Evolutionary conservation across 176 grass and related monocot species (phyloP), one percentile per base, ranked within the genome.

Genomic region (Musa schizocarpa): DNA sequence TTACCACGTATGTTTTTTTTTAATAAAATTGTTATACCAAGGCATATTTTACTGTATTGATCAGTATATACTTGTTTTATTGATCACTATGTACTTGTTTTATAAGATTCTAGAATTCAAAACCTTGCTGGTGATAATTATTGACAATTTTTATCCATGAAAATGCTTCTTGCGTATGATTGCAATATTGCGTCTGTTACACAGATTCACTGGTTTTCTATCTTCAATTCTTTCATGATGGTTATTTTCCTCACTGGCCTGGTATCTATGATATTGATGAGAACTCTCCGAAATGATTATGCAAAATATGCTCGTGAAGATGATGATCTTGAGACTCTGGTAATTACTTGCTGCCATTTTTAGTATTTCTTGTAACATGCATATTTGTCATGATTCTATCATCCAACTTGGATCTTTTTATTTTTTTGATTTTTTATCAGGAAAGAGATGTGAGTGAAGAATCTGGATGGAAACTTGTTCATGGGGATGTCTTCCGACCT

Each of bases 151-250:
- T 66, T 11, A 29, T 67, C 64, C 11, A 67, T 25, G 16, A 57
- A 29, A 67, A 67, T 25, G 24, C 24, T 67, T 52, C 19, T 12
- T 74, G 23, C 20, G 1, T 84, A 24, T 74, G 52, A 64, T 74
- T 72, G 72, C 20, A 73, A 69, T 49, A 64, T 76, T 5, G 49
- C 21, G 59, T 13, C 63, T 16, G 27, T 77, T 16, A 61, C 76
- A 62, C 86, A 96, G 92, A 96, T 96, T 71, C 92, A 96, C 74
- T 96, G 92, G 92, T 92, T 96, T 69, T 96, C 92, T 58, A 91
- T 96, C 78, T 96, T 96, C 84, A 96, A 96, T 81, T 96, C 92
- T 87, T 89, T 96, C 82, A 96, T 96, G 92, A 96, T 96, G 92
- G 88, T 96, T 81, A 96, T 96, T 71, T 96, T 96, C 81, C 86